These are phyloP conservation scores for Silene latifolia DNA, from an alignment of 148 eudicot genomes.

Conservation along the genomic window DNA sequence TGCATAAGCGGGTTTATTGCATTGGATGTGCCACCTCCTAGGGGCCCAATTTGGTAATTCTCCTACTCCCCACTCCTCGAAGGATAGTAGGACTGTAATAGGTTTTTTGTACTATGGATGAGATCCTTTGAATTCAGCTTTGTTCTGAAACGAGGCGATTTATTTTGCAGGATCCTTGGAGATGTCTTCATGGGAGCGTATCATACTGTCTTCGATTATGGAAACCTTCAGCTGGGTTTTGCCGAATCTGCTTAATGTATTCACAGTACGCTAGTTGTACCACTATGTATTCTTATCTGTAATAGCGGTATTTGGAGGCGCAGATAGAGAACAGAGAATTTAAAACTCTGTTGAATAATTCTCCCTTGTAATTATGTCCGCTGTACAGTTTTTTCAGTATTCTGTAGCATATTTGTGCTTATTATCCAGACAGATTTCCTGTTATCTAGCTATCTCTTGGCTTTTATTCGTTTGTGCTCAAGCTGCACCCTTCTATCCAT, in stretches of 20 bases:
- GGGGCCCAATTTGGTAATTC: slow-evolving; percentile 78
- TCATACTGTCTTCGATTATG: slow-evolving; percentile 78
- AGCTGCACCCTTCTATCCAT: background rate
- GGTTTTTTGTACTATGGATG: background rate
- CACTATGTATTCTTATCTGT: slow-evolving; percentile 10
- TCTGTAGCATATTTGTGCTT: slow-evolving; percentile 10
- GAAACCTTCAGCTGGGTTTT: slow-evolving; percentile 71
- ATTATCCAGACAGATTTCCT: background rate
- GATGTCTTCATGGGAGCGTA: slow-evolving; percentile 87
- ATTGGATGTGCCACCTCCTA: slow-evolving; percentile 76
- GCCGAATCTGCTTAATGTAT: slow-evolving; percentile 47
- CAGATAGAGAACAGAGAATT: background rate
- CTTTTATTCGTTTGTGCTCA: background rate
- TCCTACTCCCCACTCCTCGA: background rate
- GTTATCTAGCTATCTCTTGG: background rate
- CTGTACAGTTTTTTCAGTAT: background rate
- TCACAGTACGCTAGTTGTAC: background rate
- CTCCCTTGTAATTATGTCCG: slow-evolving; percentile 3
- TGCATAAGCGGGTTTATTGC: slow-evolving; percentile 89
- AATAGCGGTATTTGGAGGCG: background rate
- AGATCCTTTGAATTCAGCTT: background rate
- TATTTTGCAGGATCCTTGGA: slow-evolving; percentile 75
- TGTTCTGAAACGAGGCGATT: slow-evolving; percentile 13
- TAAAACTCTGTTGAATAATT: slow-evolving; percentile 4
- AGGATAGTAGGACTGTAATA: no score